These are phyloP conservation scores for Leptographium radiaticola DNA, from an alignment of 2,329 filamentous ascomycete species.

Conservation along the genomic window DNA sequence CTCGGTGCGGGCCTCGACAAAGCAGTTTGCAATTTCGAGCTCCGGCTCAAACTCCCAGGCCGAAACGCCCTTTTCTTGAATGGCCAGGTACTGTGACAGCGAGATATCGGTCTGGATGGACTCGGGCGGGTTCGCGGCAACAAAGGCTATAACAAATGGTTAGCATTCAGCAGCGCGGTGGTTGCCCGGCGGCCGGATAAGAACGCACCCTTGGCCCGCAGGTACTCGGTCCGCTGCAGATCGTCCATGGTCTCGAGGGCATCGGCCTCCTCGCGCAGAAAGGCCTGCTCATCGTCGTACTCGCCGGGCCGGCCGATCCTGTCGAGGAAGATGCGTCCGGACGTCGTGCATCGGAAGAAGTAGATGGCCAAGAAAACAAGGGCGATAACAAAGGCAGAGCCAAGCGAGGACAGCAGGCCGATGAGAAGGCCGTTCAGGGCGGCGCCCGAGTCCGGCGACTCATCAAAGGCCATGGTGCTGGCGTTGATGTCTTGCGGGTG, in stretches of 20 bases:
- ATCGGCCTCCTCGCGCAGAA: constrained; percentile 85
- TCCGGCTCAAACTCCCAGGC: constrained; percentile 99
- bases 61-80: constrained; percentile 98
- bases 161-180: background rate
- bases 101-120: constrained; percentile 95
- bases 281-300: constrained; percentile 95
- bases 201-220: constrained; percentile 77
- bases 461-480: background rate
- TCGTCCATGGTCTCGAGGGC: constrained; percentile 95
- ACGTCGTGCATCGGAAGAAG: constrained; percentile 82
- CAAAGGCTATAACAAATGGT: constrained; percentile 46
- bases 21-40: constrained; percentile 95
- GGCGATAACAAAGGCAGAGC: constrained; percentile 74
- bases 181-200: background rate
- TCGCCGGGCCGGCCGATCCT: constrained; percentile 87
- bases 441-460: constrained; percentile 8
- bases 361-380: constrained; percentile 72
- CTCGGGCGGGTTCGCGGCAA: constrained; percentile 88
- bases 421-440: constrained; percentile 70
- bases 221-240: constrained; percentile 75
- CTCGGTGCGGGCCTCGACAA: constrained; percentile 90
- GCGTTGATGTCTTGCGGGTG: background rate
- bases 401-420: constrained; percentile 86
- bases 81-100: constrained; percentile 90
- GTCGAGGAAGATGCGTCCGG: constrained; percentile 84